These are phyloP conservation scores for Leccinum longicurvipes DNA, from an alignment of 768 basidiomycete genomes.

Conservation along the genomic window DNA sequence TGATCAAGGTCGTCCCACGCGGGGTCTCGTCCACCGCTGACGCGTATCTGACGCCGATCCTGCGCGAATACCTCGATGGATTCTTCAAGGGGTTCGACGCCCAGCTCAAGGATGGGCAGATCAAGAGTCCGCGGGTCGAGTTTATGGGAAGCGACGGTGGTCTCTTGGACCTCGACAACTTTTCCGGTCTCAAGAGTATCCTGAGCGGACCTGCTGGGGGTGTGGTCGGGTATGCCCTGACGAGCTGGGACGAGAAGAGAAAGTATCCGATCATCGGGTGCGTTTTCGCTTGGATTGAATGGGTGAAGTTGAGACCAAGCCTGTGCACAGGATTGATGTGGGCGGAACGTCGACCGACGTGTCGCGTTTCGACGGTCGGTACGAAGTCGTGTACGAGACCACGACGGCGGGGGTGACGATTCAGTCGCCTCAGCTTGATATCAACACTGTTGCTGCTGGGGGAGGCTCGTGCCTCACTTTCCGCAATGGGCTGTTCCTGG, in stretches of 20 bases:
- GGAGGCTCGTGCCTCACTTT: slow-evolving; percentile 89
- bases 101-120: slow-evolving; percentile 57
- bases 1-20: slow-evolving; percentile 89
- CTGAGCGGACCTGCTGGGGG: slow-evolving; percentile 93
- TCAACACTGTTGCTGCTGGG: slow-evolving; percentile 95
- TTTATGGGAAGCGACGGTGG: slow-evolving; percentile 97
- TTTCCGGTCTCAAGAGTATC: slow-evolving; percentile 92
- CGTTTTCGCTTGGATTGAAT: slow-evolving; percentile 22
- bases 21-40: slow-evolving; percentile 92
- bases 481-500: slow-evolving; percentile 85
- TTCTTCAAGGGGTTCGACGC: slow-evolving; percentile 89
- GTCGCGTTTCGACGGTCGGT: slow-evolving; percentile 85
- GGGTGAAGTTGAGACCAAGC: not conserved
- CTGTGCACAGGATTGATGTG: slow-evolving; percentile 66
- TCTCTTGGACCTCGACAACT: slow-evolving; percentile 72
- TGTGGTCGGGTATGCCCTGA: slow-evolving; percentile 89
- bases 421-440: slow-evolving; percentile 89
- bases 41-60: slow-evolving; percentile 91
- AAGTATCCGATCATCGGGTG: slow-evolving; percentile 83
- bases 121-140: slow-evolving; percentile 72
- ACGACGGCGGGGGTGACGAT: slow-evolving; percentile 94
- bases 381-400: slow-evolving; percentile 92
- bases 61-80: slow-evolving; percentile 80
- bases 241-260: slow-evolving; percentile 77
- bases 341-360: slow-evolving; percentile 96